Evolutionary conservation across 148 eudicot genomes (phyloP), one percentile per base, ranked within the genome.

Genomic region (Rheum nobile): DNA sequence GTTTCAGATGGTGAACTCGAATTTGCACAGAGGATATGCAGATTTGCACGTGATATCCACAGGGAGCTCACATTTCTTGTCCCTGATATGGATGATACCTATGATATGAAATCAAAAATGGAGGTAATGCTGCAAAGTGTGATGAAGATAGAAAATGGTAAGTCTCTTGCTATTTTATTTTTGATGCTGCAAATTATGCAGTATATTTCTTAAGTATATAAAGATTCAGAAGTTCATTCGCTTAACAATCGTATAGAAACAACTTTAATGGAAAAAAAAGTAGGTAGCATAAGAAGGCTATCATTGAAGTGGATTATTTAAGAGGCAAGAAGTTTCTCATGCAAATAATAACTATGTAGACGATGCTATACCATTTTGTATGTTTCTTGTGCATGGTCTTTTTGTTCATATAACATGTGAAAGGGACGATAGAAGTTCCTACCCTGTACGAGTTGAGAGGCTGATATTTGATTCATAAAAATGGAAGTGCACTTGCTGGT

Each of bases 81-180:
- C 59, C 96, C 95, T 4, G 55, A 71, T 61, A 96, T 96, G 97
- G 99, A 92, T 79, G 96, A 90, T 28, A 84, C 77, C 75, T 72
- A 76, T 69, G 99, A 96, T 65, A 92, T 96, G 96, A 96, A 87
- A 80, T 37, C 81, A 50, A 96, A 96, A 84, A 96, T 96, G 99
- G 99, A 96, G 21, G 75, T 77, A 0, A 92, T 96, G 99, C 97
- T 96, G 69, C 99, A 96, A 80, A 96, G 97, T 75, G 92, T 89
- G 26, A 84, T 90, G 86, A 96, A 96, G 76, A 96, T 96, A 78
- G 99, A 96, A 84, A 92, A 96, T 72, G 97, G 99, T 96, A 84
- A 71, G 87, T 29, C 52, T n/a, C n/a, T 69, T 65, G 39, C 24
- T 65, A 10, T 22, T 10, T 34, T 10, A 9, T 34, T 34, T 34